Conservation (phyloP, 306 rosid genomes). For the Potentilla sterilis region DNA sequence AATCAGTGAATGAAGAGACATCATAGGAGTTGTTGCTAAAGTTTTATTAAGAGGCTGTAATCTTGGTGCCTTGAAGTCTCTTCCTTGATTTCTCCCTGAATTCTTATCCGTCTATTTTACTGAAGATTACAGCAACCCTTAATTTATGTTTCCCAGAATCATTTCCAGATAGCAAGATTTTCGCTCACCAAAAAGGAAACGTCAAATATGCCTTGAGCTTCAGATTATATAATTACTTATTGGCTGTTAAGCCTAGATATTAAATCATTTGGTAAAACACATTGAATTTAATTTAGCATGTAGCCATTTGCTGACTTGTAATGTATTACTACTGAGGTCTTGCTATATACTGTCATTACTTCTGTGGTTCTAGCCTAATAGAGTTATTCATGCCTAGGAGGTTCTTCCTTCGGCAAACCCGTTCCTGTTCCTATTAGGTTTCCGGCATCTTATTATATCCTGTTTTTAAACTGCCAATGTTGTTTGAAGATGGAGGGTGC, state of each 20-base stretch:
- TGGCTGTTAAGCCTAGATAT: not conserved
- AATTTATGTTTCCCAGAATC: not conserved
- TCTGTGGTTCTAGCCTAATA: not conserved
- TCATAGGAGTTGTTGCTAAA: not conserved
- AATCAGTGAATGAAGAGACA: not conserved
- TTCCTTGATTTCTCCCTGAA: not conserved
- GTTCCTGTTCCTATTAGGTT: not conserved
- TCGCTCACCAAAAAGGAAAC: not conserved
- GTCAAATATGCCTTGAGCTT: not conserved
- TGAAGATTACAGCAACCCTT: not conserved
- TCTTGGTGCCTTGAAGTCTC: not conserved
- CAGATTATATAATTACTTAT: not conserved
- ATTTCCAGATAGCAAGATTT: slow-evolving; percentile 2
- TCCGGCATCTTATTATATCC: not conserved
- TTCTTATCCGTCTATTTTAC: not conserved
- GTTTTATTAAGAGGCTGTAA: not conserved
- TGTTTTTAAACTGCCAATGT: not conserved
- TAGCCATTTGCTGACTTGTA: not conserved
- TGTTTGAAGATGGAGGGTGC: not conserved
- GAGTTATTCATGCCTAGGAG: not conserved
- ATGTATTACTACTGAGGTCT: not conserved
- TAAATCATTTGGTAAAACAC: not conserved
- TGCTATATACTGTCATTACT: not conserved
- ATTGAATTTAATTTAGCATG: not conserved
- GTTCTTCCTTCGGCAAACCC: not conserved